A percentile compares a stretch with the other conserved stretches of the same genome.
These are phyloP conservation scores for Erysimum cheiri DNA, from an alignment of 441 rosid genomes.

Conservation along the genomic window DNA sequence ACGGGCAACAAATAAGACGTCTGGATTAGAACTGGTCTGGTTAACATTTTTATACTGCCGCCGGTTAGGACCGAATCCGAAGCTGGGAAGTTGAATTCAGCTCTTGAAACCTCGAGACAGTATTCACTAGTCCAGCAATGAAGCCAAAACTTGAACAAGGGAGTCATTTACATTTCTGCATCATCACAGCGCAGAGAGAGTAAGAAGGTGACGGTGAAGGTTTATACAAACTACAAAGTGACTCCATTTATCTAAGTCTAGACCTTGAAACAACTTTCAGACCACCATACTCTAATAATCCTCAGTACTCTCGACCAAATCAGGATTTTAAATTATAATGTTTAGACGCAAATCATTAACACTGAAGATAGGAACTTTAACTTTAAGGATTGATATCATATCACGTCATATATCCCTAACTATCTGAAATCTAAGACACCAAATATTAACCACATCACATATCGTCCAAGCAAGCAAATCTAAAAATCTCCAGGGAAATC, in stretches of 20 bases:
- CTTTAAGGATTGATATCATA: background rate
- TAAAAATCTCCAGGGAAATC: background rate
- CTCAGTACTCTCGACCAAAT: background rate
- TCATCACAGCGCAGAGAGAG: slow-evolving; percentile 10
- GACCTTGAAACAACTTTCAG: slow-evolving; percentile 7
- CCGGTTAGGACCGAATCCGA: slow-evolving; percentile 9
- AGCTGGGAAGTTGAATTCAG: slow-evolving; percentile 20
- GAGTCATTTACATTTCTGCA: slow-evolving; percentile 27
- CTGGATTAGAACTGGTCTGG: slow-evolving; percentile 13
- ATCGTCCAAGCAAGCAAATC: slow-evolving; percentile 15
- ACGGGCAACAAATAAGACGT: background rate
- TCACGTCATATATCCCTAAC: background rate
- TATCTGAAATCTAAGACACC: slow-evolving; percentile 16
- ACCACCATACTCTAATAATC: background rate
- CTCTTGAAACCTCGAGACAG: background rate
- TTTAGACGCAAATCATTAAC: slow-evolving; percentile 2
- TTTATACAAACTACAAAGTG: slow-evolving; percentile 17
- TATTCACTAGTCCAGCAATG: slow-evolving; percentile 11
- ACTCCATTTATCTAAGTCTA: background rate
- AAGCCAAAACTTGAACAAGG: slow-evolving; percentile 23
- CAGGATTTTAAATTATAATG: background rate
- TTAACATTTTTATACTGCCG: slow-evolving; percentile 16
- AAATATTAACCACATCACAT: slow-evolving; percentile 4
- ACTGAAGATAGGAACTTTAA: background rate
- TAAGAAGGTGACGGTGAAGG: slow-evolving; percentile 6